Conservation (phyloP, 1,284 basidiomycete genomes). For the Termitomyces sp. region DNA sequence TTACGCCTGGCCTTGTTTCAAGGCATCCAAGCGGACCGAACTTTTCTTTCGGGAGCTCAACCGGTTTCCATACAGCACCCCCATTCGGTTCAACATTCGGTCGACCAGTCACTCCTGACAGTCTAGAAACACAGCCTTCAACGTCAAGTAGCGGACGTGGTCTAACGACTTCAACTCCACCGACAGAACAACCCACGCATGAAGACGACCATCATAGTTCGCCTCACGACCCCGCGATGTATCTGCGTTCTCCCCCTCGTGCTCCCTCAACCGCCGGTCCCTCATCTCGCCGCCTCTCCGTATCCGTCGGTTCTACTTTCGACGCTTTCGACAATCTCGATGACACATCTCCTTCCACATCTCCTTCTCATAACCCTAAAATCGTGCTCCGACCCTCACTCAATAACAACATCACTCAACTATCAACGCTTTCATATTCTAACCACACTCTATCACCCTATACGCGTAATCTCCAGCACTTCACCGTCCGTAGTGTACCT, state of each 20-base stretch:
- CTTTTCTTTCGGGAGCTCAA: slow-evolving; percentile 25
- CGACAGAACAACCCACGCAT: slow-evolving; percentile 17
- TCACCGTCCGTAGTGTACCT: slow-evolving; percentile 83
- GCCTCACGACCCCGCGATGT: slow-evolving; percentile 19
- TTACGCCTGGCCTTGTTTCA: slow-evolving; percentile 19
- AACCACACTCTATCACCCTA: slow-evolving; percentile 91
- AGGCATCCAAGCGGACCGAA: slow-evolving; percentile 16
- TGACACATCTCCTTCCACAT: slow-evolving; percentile 19
- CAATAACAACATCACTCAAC: slow-evolving; percentile 75
- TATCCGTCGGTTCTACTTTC: slow-evolving; percentile 13
- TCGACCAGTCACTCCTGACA: slow-evolving; percentile 36
- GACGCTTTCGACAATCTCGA: slow-evolving; percentile 6
- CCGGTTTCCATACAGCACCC: slow-evolving; percentile 10
- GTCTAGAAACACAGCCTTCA: slow-evolving; percentile 37
- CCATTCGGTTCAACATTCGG: slow-evolving; percentile 10
- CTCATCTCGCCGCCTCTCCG: slow-evolving; percentile 16
- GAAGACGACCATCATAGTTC: slow-evolving; percentile 16
- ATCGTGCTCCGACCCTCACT: slow-evolving; percentile 65
- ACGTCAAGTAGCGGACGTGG: slow-evolving; percentile 29
- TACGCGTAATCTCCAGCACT: slow-evolving; percentile 83
- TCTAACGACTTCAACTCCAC: slow-evolving; percentile 28
- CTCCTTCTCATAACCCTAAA: slow-evolving; percentile 36
- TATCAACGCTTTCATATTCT: slow-evolving; percentile 79
- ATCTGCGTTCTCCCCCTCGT: slow-evolving; percentile 26
- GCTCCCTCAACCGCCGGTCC: slow-evolving; percentile 18